A percentile compares a stretch with the other conserved stretches of the same genome.
Conservation (phyloP, 768 basidiomycete species). For the Podaxis pistillaris region DNA sequence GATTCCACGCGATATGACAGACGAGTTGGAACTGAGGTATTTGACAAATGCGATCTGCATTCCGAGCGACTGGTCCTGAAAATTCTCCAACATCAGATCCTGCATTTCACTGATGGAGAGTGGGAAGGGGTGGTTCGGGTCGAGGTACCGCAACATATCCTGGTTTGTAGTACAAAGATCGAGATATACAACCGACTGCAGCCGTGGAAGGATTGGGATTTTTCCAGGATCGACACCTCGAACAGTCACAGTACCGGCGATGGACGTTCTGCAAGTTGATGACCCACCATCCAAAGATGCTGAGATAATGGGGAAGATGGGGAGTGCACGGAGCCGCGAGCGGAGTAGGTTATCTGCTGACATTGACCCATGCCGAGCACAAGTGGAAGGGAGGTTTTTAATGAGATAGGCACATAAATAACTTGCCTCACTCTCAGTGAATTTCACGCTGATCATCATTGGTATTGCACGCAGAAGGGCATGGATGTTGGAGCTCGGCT, state of each 20-base stretch:
- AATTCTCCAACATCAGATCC: conserved; percentile 3
- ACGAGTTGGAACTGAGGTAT: conserved; percentile 20
- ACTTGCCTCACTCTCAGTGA: background rate
- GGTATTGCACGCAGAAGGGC: conserved; percentile 30
- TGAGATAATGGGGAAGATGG: conserved; percentile 28
- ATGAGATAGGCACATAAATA: background rate
- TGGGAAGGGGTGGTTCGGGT: conserved; percentile 18
- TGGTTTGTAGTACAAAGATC: background rate
- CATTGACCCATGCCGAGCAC: conserved; percentile 6
- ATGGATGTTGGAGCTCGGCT: conserved; percentile 19
- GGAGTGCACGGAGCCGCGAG: conserved; percentile 20
- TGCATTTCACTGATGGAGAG: conserved; percentile 12
- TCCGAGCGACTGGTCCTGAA: conserved; percentile 10
- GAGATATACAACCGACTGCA: background rate
- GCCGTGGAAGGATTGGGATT: conserved; percentile 2
- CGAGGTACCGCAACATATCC: conserved; percentile 18
- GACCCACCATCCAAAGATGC: conserved; percentile 7
- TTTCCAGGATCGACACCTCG: background rate
- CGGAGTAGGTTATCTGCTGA: conserved; percentile 8
- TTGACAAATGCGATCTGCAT: conserved; percentile 9
- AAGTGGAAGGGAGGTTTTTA: conserved; percentile 7
- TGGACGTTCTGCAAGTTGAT: background rate
- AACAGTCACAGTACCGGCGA: background rate
- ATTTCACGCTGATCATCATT: background rate
- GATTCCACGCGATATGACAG: conserved; percentile 25